Conservation (phyloP, 306 rosid species). For the Neltuma alba region DNA sequence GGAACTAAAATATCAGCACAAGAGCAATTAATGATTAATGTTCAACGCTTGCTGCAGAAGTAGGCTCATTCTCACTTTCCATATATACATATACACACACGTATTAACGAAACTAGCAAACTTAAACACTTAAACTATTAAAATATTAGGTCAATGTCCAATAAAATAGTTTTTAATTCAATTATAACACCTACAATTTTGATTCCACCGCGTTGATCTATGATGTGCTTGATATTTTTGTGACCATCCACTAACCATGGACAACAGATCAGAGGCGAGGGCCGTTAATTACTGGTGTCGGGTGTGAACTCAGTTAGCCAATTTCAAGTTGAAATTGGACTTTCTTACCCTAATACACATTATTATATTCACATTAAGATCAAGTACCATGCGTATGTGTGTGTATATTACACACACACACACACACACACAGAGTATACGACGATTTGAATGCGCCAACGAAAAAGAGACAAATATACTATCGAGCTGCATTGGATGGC, state of each 20-base stretch:
- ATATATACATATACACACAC: background rate
- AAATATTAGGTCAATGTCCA: slow-evolving; percentile 13
- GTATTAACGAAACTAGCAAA: background rate
- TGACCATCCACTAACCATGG: background rate
- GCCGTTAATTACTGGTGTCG: background rate
- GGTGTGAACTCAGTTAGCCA: slow-evolving; percentile 3
- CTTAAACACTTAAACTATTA: background rate
- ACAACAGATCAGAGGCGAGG: background rate
- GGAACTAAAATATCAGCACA: background rate
- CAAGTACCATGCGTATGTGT: background rate
- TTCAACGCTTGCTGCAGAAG: background rate
- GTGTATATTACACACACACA: no score
- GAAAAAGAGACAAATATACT: background rate
- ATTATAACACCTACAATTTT: no score
- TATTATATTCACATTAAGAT: background rate
- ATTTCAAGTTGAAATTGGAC: background rate
- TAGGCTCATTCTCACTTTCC: background rate
- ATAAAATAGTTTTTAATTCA: background rate
- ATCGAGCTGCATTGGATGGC: background rate
- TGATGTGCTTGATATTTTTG: background rate
- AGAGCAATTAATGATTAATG: background rate
- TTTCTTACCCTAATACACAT: background rate
- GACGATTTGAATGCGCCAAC: background rate
- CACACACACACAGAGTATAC: no score
- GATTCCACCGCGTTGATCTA: background rate